These are phyloP conservation scores for Polyporus tsugae DNA, from an alignment of 1,284 basidiomycete species.

Conservation along the genomic window DNA sequence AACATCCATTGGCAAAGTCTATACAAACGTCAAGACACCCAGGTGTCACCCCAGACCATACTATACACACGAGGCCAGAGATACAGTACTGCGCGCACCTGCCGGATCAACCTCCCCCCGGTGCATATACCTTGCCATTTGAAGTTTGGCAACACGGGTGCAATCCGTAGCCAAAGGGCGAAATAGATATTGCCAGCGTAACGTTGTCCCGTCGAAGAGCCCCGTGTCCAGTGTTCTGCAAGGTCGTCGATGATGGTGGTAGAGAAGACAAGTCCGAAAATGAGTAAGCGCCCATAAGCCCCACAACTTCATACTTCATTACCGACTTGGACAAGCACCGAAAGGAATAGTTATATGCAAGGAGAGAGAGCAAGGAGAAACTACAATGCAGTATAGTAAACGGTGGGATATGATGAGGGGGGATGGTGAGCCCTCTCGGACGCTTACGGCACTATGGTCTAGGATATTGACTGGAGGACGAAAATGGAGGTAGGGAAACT, in stretches of 20 bases:
- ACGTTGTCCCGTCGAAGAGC: not conserved
- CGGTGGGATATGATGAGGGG: not conserved
- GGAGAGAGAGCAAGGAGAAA: not conserved
- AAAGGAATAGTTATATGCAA: slow-evolving; percentile 7
- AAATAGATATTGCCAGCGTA: no score
- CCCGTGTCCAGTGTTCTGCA: not conserved
- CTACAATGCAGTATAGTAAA: not conserved
- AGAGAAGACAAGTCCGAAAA: not conserved
- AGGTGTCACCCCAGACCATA: slow-evolving; percentile 1
- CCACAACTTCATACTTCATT: not conserved
- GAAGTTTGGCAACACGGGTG: not conserved
- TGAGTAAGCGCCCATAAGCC: not conserved
- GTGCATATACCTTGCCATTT: not conserved
- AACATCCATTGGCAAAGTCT: not conserved
- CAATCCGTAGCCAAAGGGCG: not conserved
- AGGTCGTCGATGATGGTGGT: not conserved
- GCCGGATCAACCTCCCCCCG: not conserved
- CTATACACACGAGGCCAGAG: not conserved
- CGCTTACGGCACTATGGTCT: not conserved
- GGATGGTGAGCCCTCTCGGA: no score
- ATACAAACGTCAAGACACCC: not conserved
- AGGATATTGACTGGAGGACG: not conserved
- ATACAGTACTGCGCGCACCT: not conserved
- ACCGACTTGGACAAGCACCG: not conserved
- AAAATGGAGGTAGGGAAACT: not conserved